phyloP scores from a whole-genome alignment of 305 asterid genomes.

The Fraxinus platypoda region DNA sequence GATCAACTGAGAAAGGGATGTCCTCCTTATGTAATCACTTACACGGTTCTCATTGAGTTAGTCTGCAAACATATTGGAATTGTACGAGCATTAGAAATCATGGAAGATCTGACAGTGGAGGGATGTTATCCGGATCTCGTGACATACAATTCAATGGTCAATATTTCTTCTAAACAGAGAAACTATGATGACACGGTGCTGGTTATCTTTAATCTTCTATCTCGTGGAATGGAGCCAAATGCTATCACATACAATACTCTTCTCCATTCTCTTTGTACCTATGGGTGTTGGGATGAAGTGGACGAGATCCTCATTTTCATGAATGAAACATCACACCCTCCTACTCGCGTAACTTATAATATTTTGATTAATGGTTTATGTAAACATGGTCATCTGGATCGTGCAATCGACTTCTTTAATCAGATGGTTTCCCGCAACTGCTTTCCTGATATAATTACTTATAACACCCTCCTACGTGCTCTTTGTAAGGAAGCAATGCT shows the following conservation, averaged over 20 bases:
- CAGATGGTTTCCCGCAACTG: slow-evolving; percentile 57
- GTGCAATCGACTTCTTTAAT: slow-evolving; percentile 61
- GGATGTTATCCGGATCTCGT: slow-evolving; percentile 87
- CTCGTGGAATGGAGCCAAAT: slow-evolving; percentile 71
- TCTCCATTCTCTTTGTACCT: slow-evolving; percentile 65
- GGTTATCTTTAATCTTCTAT: slow-evolving; percentile 50
- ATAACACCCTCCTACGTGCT: slow-evolving; percentile 73
- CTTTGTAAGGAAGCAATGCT: slow-evolving; percentile 61
- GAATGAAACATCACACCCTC: slow-evolving; percentile 61
- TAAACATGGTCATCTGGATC: slow-evolving; percentile 63
- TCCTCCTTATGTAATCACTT: slow-evolving; percentile 70
- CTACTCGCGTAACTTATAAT: slow-evolving; percentile 66
- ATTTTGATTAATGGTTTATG: slow-evolving; percentile 75
- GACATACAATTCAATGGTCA: slow-evolving; percentile 74
- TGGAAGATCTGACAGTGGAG: slow-evolving; percentile 78
- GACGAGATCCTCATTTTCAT: slow-evolving; percentile 61
- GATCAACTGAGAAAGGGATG: slow-evolving; percentile 75
- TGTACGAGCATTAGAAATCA: slow-evolving; percentile 54
- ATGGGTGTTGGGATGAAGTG: slow-evolving; percentile 61
- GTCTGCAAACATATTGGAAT: slow-evolving; percentile 64
- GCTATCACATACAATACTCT: slow-evolving; percentile 71
- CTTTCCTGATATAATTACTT: slow-evolving; percentile 72
- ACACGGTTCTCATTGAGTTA: slow-evolving; percentile 65
- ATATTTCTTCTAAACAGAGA: slow-evolving; percentile 60
- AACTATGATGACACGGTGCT: slow-evolving; percentile 49